Evolutionary conservation across 805 yeast species (phyloP), one percentile per base, ranked within the genome.

Genomic region (Candida germanica): DNA sequence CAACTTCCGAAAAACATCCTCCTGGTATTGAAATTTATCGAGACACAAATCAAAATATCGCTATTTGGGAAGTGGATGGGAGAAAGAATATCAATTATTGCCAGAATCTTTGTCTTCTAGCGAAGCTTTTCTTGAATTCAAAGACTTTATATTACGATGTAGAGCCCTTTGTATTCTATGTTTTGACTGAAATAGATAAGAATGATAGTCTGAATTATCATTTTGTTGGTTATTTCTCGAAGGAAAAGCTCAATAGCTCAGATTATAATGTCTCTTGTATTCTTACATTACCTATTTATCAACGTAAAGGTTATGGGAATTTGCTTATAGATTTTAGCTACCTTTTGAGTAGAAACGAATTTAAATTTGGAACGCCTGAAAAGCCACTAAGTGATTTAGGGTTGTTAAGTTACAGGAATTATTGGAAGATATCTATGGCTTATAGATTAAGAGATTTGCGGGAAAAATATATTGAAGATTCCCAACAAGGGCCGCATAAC

Each of bases 81-180:
- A 67, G 94, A 23, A 84, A 83, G 43, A 80, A 84, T 50, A 80
- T 81, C 11, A 71, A 75, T 34, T 91, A 83, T 53, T 88, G 97
- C 59, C 96, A 88, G 55, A 88, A 87, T 54, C 61, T 93, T 37
- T 93, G 98, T 64, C 66, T 91, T 28, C 59, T 93, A 46, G 95
- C 97, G 2, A 93, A 91, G 56, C 62, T 88, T 40, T 93, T 89
- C 51, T 68, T 93, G 34, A 87, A 89, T 57, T 87, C 96, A 2
- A 93, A 93, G 54, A 87, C 97, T 0, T 66, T 93, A 34, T 89
- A 88, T 54, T 87, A 87, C 54, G 98, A 93, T 52, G 98, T 91
- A 29, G 96, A 93, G 57, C 96, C 98, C 1, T 91, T 91, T 50
- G 75, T 84, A 54, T 93, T 93, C 54, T 93, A 91, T 59, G 79